A percentile compares a stretch with the other conserved stretches of the same genome.
phyloP scores from a whole-genome alignment of 805 yeast genomes.

The Pichia cabralensis region DNA sequence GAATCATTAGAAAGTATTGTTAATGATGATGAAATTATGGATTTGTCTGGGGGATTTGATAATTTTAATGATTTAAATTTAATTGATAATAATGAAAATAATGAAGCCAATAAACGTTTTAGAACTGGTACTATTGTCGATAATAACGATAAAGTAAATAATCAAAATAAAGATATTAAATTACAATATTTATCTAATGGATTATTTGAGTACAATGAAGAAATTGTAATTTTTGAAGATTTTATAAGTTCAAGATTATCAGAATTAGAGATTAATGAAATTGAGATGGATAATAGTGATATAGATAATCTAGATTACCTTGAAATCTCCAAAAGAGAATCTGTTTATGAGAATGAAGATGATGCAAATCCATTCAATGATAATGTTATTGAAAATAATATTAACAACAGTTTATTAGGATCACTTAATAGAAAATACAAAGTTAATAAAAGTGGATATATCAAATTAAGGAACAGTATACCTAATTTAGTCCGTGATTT shows the following conservation, averaged over 20 bases:
- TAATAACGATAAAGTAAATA: too few relatives aligned
- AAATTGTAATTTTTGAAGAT: slow-evolving; percentile 2
- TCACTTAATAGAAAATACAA: too few relatives aligned
- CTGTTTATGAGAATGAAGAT: too few relatives aligned
- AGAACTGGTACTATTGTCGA: too few relatives aligned
- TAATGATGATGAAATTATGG: slow-evolving; percentile 2
- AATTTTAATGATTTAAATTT: slow-evolving; percentile 1
- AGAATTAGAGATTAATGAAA: neutral
- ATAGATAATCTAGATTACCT: too few relatives aligned
- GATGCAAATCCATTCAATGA: neutral
- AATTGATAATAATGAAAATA: too few relatives aligned
- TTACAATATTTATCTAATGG: slow-evolving; percentile 9
- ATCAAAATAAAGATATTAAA: neutral
- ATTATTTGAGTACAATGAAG: slow-evolving; percentile 8
- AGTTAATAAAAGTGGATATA: neutral
- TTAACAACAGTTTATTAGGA: too few relatives aligned
- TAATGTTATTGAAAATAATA: neutral
- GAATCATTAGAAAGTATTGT: slow-evolving; percentile 4
- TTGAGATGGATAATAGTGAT: neutral
- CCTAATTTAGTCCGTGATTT: slow-evolving; percentile 7
- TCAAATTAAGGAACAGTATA: slow-evolving; percentile 1
- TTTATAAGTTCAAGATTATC: slow-evolving; percentile 2
- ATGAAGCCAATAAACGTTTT: too few relatives aligned
- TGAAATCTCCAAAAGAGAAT: too few relatives aligned
- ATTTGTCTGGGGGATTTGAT: slow-evolving; percentile 4